Base-by-base conservation (phyloP, 1,284 basidiomycete genomes). In the Somion occarium region DNA sequence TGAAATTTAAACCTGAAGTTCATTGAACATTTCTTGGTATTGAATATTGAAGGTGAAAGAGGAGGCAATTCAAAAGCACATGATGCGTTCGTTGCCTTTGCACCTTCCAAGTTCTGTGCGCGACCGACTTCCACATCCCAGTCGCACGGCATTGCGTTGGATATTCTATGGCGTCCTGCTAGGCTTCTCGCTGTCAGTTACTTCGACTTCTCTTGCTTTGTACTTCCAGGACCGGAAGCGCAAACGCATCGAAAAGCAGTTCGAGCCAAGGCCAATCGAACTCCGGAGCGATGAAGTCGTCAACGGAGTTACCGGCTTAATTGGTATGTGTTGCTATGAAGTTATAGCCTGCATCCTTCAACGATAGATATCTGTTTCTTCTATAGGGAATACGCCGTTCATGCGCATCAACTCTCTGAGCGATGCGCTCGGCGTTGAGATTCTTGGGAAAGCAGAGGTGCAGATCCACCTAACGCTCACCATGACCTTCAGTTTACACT, bases 371-470 rank as follows among this genome's bases (percentile, higher is more conserved):
- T n/a, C n/a, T n/a, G n/a, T n/a, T 37, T 18, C 4, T 22, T 3
- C 19, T 37, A 18, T 58, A 95, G 93, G 96, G 34, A 97, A 98
- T 63, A 99, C 96, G 1, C 95, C 95, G 0, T 74, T 99, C 38
- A 76, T 99, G 51, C 78, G 95, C 53, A 97, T 99, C 53, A 90
- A 91, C 59, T 94, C 91, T 2, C 68, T 99, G 51, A 97, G 93
- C 59, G 80, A 97, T 68, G 83, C 88, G 0, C 77, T 98, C 0
- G 94, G 94, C 5, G 89, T 97, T 11, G 94, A 98, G 63, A 95
- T 99, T 53, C 73, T 98, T 11, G 95, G 92, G n/a, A 98, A 98
- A 70, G 91, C 92, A 12, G 93, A 97, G 76, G 90, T 91, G 56
- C 44, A 72, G 54, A 4, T 25, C 30, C 5, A 22, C 24, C 30